These are phyloP conservation scores for Chara braunii DNA, from an alignment of 139 green algal genomes.

Conservation along the genomic window DNA sequence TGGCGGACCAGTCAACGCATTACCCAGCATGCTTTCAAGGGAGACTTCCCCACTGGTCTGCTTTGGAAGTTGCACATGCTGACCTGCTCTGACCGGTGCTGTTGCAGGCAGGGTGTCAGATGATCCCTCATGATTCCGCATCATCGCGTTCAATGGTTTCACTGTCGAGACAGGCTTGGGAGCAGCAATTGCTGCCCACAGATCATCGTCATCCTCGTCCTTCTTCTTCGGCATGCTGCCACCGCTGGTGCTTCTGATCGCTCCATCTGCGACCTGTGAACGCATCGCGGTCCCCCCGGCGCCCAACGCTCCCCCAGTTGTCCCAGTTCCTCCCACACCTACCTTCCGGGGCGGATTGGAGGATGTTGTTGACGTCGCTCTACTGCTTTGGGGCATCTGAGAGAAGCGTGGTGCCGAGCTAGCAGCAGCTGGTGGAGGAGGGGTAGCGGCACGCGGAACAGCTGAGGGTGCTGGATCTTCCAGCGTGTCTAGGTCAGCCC, in stretches of 20 bases:
- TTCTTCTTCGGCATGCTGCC: background rate
- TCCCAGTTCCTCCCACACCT: too few species aligned
- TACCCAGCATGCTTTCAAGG: constrained; percentile 4
- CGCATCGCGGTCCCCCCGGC: background rate
- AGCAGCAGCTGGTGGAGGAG: background rate
- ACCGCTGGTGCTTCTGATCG: background rate
- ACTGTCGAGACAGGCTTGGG: background rate
- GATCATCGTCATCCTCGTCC: constrained; percentile 6
- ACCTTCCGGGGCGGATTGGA: too few species aligned
- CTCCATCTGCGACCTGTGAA: background rate
- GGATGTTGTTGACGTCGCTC: too few species aligned
- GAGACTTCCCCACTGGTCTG: background rate
- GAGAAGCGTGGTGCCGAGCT: background rate
- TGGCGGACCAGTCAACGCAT: background rate
- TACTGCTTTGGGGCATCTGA: background rate
- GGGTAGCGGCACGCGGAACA: constrained; percentile 16
- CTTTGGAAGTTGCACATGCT: background rate
- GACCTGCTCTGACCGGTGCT: constrained; percentile 7
- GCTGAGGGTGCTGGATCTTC: background rate
- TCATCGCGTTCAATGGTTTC: background rate
- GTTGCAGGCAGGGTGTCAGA: background rate
- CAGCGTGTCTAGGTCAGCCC: constrained; percentile 15
- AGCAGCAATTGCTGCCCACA: constrained; percentile 22
- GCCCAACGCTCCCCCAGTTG: too few species aligned
- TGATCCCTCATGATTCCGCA: background rate